A percentile compares a stretch with the other conserved stretches of the same genome.
Conservation (phyloP, 768 basidiomycete genomes). For the Neoboletus magnificus region DNA sequence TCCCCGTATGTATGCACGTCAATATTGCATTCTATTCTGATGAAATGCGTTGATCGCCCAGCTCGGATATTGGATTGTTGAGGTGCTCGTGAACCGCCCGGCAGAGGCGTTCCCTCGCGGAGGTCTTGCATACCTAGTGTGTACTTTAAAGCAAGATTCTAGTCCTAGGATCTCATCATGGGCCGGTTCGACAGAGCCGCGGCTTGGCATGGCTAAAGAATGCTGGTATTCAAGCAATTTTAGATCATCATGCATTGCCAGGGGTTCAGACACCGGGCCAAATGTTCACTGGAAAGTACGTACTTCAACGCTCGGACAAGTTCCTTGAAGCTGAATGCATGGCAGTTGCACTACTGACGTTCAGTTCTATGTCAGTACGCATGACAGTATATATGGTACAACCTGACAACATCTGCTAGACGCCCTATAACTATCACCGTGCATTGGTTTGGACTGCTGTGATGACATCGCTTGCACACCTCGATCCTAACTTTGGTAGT, state of each 20-base stretch:
- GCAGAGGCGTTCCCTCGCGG: conserved; percentile 68
- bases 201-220: conserved; percentile 57
- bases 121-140: conserved; percentile 61
- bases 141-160: conserved; percentile 11
- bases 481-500: conserved; percentile 60
- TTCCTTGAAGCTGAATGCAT: not conserved
- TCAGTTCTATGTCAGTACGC: conserved; percentile 63
- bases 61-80: conserved; percentile 84
- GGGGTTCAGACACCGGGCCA: conserved; percentile 63
- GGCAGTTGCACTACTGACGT: conserved; percentile 62
- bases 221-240: conserved; percentile 63
- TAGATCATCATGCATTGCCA: conserved; percentile 69
- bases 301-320: not conserved
- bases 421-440: conserved; percentile 66
- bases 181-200: conserved; percentile 42
- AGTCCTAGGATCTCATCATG: not conserved
- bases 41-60: conserved; percentile 22
- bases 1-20: conserved; percentile 52
- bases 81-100: conserved; percentile 59
- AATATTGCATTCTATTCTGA: not conserved
- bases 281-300: conserved; percentile 66
- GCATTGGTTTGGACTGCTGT: conserved; percentile 81
- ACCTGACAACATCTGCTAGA: conserved; percentile 34
- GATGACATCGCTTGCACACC: conserved; percentile 69
- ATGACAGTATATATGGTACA: not conserved